Base-by-base conservation (phyloP, 1,284 basidiomycete genomes). In the Cerioporus squamosus region DNA sequence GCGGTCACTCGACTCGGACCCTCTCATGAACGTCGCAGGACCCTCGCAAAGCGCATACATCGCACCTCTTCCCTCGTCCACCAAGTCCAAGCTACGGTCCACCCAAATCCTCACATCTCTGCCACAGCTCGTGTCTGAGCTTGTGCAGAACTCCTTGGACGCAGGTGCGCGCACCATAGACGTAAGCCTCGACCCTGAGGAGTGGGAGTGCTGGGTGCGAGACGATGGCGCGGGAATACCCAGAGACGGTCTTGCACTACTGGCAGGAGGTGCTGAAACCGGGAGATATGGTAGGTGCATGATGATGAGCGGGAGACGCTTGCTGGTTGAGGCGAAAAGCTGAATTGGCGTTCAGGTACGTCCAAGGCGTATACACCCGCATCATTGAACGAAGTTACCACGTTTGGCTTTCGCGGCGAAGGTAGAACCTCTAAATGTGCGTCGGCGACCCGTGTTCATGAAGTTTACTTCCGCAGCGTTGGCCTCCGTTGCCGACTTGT, bases 361-460 rank as follows among this genome's bases (percentile, higher is more conserved):
- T 93, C 91, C 2, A 94, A 94, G 71, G 78, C 80, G n/a, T 86
- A 88, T 68, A 72, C 74, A 1, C 68, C 75, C 29, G 73, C 78
- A 44, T 80, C 81, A 1, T 68, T 87, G 46, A 80, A 81, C 55
- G 71, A 79, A 2, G 67, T 81, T n/a, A 79, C 80, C 9, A 88
- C 86, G 2, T 94, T 94, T 75, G 94, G 94, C 0, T 95, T 93
- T 74, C 85, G 93, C 60, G 94, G 94, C 33, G 94, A 96, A 88
- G 94, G 94, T 93, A 66, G 54, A 14, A 69, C 59, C 43, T 38
- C 12, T 24, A 1, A 17, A 43, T 18, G 20, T n/a, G 12, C 5
- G 22, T 14, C 10, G 12, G 4, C 7, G 8, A 29, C 38, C 14
- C 2, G 0, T 10, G n/a, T 24, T 51, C 18, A 31, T 23, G 22